Conservation (phyloP, 352 stramenopile genomes). For the Pythium rishiriense region DNA sequence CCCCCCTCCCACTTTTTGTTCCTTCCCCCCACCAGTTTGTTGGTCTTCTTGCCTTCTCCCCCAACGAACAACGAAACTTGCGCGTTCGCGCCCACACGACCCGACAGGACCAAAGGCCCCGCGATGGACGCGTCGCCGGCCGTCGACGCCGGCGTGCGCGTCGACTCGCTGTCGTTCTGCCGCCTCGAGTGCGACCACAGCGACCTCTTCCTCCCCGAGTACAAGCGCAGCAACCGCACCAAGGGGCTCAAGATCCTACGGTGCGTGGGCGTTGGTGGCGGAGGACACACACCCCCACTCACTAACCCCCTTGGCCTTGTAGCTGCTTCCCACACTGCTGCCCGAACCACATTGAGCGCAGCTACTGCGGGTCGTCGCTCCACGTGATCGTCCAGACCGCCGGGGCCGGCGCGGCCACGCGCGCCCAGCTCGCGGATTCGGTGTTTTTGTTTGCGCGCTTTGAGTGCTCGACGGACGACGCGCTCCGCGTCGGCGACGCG, state of each 20-base stretch:
- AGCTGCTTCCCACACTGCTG: constrained; percentile 33
- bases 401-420: neutral
- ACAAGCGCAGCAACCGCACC: constrained; percentile 76
- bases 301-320: neutral
- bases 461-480: constrained; percentile 32
- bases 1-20: too few species aligned
- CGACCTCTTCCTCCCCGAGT: constrained; percentile 65
- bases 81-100: neutral
- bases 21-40: constrained; percentile 15
- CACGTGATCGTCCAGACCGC: constrained; percentile 31
- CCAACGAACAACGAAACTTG: constrained; percentile 29
- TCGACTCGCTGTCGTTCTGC: constrained; percentile 47
- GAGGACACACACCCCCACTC: too few species aligned
- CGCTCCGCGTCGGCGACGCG: constrained; percentile 39
- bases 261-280: constrained; percentile 20
- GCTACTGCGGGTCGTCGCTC: constrained; percentile 34
- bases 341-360: constrained; percentile 30
- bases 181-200: constrained; percentile 61
- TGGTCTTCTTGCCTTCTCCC: constrained; percentile 12
- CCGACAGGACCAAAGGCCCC: too few species aligned
- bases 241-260: constrained; percentile 74
- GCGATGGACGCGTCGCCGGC: constrained; percentile 4
- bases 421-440: constrained; percentile 20
- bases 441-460: constrained; percentile 38
- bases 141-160: constrained; percentile 15